Conservation (phyloP, 345 rosid species). For the Chamaenerion angustifolium region DNA sequence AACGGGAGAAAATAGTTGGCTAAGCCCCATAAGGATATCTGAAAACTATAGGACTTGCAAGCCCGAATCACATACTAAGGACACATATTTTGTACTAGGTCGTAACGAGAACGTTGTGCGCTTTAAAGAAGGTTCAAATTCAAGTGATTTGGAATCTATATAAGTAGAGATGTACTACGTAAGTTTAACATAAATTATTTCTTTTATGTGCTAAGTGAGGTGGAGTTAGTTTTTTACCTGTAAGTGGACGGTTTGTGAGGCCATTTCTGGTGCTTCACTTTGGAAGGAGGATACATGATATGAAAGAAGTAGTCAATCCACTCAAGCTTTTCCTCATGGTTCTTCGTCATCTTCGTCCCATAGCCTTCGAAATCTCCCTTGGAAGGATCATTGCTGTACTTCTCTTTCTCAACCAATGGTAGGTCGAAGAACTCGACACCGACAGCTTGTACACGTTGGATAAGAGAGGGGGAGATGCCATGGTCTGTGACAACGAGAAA, state of each 20-base stretch:
- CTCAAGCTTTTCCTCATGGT: slow-evolving; percentile 24
- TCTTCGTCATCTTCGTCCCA: slow-evolving; percentile 40
- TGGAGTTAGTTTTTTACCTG: no score
- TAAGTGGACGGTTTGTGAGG: slow-evolving; percentile 25
- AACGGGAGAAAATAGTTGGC: no score
- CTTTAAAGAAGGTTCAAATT: no score
- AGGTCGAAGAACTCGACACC: slow-evolving; percentile 32
- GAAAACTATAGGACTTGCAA: no score
- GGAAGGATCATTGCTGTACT: slow-evolving; percentile 23
- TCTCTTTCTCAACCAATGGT: slow-evolving; percentile 34
- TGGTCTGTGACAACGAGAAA: slow-evolving; percentile 24
- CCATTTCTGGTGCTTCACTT: slow-evolving; percentile 23
- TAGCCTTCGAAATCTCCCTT: slow-evolving; percentile 33
- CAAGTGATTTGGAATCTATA: no score
- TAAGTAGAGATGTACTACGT: no score
- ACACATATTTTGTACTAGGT: no score
- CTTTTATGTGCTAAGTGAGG: no score
- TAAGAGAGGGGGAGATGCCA: slow-evolving; percentile 19
- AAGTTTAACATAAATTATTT: no score
- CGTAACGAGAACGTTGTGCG: no score
- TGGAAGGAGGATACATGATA: slow-evolving; percentile 18
- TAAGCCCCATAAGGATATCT: no score
- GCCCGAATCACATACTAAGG: no score
- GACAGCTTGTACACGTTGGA: slow-evolving; percentile 21
- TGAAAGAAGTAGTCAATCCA: slow-evolving; percentile 45